Percentiles rank a stretch among this genome's conserved stretches.
Conservation (phyloP, 495 filamentous ascomycete species). For the Cladorrhinum samala region DNA sequence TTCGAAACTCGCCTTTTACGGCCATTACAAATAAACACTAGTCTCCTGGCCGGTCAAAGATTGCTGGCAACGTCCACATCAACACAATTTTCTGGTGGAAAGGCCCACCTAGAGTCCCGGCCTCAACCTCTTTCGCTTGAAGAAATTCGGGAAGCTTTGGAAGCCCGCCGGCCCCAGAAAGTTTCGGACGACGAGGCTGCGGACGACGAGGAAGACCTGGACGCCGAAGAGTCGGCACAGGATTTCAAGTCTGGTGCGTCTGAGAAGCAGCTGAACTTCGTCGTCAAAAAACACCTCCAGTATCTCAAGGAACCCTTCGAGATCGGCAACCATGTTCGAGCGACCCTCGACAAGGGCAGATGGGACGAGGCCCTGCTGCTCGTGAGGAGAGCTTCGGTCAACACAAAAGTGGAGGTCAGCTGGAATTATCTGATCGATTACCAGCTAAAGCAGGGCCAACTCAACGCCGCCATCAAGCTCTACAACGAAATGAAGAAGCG, state of each 20-base stretch:
- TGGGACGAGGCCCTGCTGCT: conserved; percentile 58
- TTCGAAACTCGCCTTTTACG: conserved; percentile 6
- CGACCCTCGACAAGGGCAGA: conserved; percentile 47
- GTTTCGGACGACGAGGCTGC: not conserved
- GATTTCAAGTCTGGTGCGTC: not conserved
- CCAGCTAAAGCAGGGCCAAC: conserved; percentile 50
- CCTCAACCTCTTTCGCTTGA: not conserved
- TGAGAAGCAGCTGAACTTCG: conserved; percentile 20
- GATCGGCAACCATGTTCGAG: conserved; percentile 56
- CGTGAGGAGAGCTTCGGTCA: conserved; percentile 58
- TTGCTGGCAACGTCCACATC: not conserved
- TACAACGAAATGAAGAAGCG: conserved; percentile 99
- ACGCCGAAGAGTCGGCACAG: not conserved
- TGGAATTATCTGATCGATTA: conserved; percentile 86
- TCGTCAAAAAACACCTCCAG: conserved; percentile 50
- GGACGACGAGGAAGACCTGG: not conserved
- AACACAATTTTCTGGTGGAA: no score
- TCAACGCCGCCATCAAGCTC: conserved; percentile 61
- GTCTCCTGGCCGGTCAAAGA: not conserved
- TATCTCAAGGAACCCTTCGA: conserved; percentile 61
- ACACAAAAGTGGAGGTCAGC: conserved; percentile 56
- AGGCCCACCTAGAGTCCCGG: not conserved
- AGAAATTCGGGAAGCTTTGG: not conserved
- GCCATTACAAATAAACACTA: not conserved
- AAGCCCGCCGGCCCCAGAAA: no score